Evolutionary conservation across 108 stramenopile genomes (phyloP), one percentile per base, ranked within the genome.

Genomic region (Licmophora abbreviata): DNA sequence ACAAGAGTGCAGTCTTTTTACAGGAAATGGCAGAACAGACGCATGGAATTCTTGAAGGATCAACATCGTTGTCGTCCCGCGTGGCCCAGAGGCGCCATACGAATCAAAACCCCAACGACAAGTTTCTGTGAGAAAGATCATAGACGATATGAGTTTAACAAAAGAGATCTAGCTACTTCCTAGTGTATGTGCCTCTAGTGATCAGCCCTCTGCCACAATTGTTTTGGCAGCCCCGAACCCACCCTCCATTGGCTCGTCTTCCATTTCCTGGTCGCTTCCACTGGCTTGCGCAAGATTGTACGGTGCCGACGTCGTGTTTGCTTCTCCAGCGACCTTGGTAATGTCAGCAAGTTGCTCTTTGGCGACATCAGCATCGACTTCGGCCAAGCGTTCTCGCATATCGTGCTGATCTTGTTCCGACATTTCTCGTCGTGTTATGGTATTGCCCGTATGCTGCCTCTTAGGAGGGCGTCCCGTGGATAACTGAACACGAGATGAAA

Each of bases 321-420:
- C 9, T 14, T 21, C 45, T 22, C 24, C 9, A 4, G 21, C 9
- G 6, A 21, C 2, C 45, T 14, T 46, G 14, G 18, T 35, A 53
- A 44, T n/a, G 45, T n/a, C n/a, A n/a, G n/a, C n/a, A n/a, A n/a
- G n/a, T n/a, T 77, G 60, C 62, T 81, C 77, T 34, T 64, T 56
- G 17, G 80, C 85, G 55, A 83, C 49, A 65, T 86, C 83, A 14
- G 52, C 51, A 60, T 86, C 84, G 2, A 91, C 76, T 64, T 84
- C 84, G 0, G 83, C 80, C 61, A 69, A 43, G 17, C 63, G 58
- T 27, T 70, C 61, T 30, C 86, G 78, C 44, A 73, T 35, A 36
- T 68, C 78, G 27, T 54, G 56, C 49, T 53, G 58, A 15, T 91
- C 88, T 3, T 73, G 64, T 8, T 65, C 64, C 3, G 63, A 66